Evolutionary conservation across 768 basidiomycete species (phyloP), one percentile per base, ranked within the genome.

Genomic region (Dictyophora rubrovolvata): DNA sequence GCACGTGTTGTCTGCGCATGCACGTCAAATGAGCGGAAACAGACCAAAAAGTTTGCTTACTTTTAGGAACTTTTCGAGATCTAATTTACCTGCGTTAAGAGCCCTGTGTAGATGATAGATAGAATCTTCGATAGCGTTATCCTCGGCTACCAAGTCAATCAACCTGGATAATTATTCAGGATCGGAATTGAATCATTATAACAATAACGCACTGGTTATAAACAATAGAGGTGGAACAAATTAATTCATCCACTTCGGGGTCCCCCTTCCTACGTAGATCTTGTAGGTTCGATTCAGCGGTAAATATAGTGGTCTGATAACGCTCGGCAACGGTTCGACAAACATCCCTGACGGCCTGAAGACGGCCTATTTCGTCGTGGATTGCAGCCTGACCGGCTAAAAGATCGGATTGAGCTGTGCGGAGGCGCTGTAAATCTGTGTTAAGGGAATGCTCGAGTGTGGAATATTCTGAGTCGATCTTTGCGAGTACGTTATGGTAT

Each of bases 81-180:
- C 95, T 62, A 97, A 86, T 60, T 92, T 83, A 0, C 90, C 90
- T 55, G 86, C 76, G 68, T 96, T 96, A 63, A 99, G 76, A 0
- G 93, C 95, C 62, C 93, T 81, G 63, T 94, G 92, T 51, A 99
- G 80, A 70, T 98, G 93, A 73, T 97, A 99, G 61, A 96, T 88
- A 50, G 95, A 95, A 70, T 98, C 96, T 73, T 97, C 95, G 68
- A 98, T 93, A 1, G 95, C 93, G 66, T 93, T 93, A 71, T 98
- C 96, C 71, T 99, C 96, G n/a, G 96, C 94, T n/a, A 97, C 87
- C 28, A 98, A 79, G 68, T 97, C 90, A 64, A 97, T 85, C 21
- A 99, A 76, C 73, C 95, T 98, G 68, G 23, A 47, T 20, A 17
- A 9, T 1, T 42, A 28, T 28, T 28, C 28, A 33, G 42, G n/a